Evolutionary conservation across 371 early-diverging fungal genomes (phyloP), one percentile per base, ranked within the genome.

Genomic region (Zychaea mexicana): DNA sequence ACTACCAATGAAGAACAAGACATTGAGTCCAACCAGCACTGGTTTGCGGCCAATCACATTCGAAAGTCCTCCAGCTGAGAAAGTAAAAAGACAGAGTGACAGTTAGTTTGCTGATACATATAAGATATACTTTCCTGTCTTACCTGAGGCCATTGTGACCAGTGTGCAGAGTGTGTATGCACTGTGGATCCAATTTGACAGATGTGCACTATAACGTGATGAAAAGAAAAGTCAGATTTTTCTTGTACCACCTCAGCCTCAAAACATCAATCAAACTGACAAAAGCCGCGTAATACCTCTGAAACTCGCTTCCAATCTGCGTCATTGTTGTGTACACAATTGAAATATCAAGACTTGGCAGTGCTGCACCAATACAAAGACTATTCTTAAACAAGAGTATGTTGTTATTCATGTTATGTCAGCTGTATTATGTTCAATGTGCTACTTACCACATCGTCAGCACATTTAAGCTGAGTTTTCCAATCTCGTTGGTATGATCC

Each of bases 1-100:
- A 8, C 85, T 83, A 6, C 88, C 90, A 46, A 81, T 46, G 47
- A 85, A 72, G 64, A 89, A 89, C 10, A 83, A 62, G 8, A 67
- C 26, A 9, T 83, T 80, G 22, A 88, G 85, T 58, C 79, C 79
- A 7, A 89, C 52, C 45, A 87, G 67, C 0, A 80, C 74, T 1
- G 63, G 47, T 73, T 79, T 85, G 42, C 93, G 83, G 2, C 93
- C 94, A 75, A 88, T 86, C 38, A 85, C 82, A 63, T 88, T 87
- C 2, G 86, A 85, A 32, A 86, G 63, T 26, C 83, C 76, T 15
- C 89, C 82, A 49, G 75, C 75, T 77, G 54, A 15, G 5, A 53
- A 17, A 46, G 5, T 42, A 33, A 22, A 12, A 32, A 52, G 7
- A 36, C 1, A 30, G 10, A 54, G 26, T 22, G 30, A 24, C 19